Conservation (phyloP, 768 basidiomycete species). For the Boletales sp. region DNA sequence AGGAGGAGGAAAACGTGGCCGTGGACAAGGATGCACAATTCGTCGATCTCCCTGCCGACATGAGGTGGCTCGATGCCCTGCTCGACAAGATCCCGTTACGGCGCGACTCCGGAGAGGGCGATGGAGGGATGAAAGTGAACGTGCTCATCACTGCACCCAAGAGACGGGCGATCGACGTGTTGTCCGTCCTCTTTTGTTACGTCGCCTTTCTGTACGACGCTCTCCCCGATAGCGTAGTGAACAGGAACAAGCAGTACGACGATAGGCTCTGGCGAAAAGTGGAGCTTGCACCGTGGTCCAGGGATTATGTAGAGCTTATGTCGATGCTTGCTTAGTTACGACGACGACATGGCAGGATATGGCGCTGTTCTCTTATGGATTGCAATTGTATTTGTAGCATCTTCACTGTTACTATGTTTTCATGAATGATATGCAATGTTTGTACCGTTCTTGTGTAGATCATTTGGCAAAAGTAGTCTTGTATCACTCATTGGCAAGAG, state of each 20-base stretch:
- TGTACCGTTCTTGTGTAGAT: no score
- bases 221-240: background rate
- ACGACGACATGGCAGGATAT: background rate
- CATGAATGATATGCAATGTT: no score
- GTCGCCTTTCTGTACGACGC: constrained; percentile 9
- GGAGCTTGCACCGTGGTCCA: background rate
- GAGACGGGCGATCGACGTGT: constrained; percentile 7
- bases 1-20: background rate
- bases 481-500: no score
- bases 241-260: background rate
- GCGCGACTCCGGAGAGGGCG: background rate
- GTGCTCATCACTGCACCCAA: constrained; percentile 11
- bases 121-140: background rate
- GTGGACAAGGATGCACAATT: background rate
- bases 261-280: constrained; percentile 6
- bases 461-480: no score
- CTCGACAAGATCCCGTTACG: background rate
- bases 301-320: background rate
- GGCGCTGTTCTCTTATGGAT: background rate
- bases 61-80: background rate
- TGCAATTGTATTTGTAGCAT: background rate
- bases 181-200: constrained; percentile 11
- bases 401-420: no score
- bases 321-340: background rate
- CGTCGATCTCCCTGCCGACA: constrained; percentile 1